Percentiles rank a stretch among this genome's conserved stretches.
These are phyloP conservation scores for Cyclotella kingstonii DNA, from an alignment of 108 stramenopile genomes.

Conservation along the genomic window DNA sequence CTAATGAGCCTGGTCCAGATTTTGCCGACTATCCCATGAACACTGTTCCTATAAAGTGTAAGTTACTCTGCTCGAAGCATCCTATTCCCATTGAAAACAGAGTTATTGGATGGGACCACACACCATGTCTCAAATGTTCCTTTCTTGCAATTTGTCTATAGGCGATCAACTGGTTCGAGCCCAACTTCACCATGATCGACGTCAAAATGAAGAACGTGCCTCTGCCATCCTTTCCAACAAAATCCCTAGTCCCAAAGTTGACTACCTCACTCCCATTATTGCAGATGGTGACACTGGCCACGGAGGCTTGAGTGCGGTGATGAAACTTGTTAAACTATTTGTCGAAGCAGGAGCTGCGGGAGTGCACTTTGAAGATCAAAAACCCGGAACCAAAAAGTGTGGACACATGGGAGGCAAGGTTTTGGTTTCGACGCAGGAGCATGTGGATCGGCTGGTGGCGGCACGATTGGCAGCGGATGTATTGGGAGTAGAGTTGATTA, in stretches of 20 bases:
- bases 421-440: slow-evolving; percentile 92
- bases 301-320: slow-evolving; percentile 89
- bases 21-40: slow-evolving; percentile 90
- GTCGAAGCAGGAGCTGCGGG: slow-evolving; percentile 94
- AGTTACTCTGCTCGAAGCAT: background rate
- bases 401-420: slow-evolving; percentile 97
- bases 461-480: slow-evolving; percentile 91
- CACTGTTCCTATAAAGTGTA: slow-evolving; percentile 85
- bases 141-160: background rate
- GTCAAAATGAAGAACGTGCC: slow-evolving; percentile 85
- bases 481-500: slow-evolving; percentile 78
- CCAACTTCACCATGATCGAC: slow-evolving; percentile 91
- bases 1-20: slow-evolving; percentile 96
- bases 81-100: background rate
- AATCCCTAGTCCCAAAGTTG: slow-evolving; percentile 66
- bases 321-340: slow-evolving; percentile 94
- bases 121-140: background rate
- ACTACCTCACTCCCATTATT: slow-evolving; percentile 92
- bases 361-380: slow-evolving; percentile 83
- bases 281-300: slow-evolving; percentile 96
- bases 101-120: slow-evolving; percentile 1
- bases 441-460: slow-evolving; percentile 91
- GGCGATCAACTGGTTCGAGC: slow-evolving; percentile 94
- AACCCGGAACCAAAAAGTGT: slow-evolving; percentile 97
- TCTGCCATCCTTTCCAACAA: slow-evolving; percentile 56